Evolutionary conservation across 2,329 filamentous ascomycete genomes (phyloP), one percentile per base, ranked within the genome.

Genomic region (Alternaria solani): DNA sequence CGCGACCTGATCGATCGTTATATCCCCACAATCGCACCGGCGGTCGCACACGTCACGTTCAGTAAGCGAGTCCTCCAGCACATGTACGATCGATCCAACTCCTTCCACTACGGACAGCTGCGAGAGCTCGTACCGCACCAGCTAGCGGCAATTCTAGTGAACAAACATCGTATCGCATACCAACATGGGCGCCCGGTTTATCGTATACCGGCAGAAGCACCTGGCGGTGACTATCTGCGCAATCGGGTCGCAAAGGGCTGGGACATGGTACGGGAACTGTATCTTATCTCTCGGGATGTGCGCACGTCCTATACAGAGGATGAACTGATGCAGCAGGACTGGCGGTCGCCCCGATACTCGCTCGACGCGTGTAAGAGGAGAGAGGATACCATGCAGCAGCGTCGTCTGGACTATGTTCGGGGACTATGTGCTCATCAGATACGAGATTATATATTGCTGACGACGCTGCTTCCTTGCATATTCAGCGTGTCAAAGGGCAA

Each of bases 401-500:
- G 48, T 34, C 70, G 71, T 14, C 38, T 76, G 26, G 59, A 63
- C 9, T 72, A 73, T 41, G 66, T 74, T 38, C 49, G 51, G 7
- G 53, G 48, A 4, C 47, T 75, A n/a, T 47, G 66, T 2, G 47
- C 55, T 3, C 59, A 69, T 3, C n/a, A 62, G 18, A 70, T 69
- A 3, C 66, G 69, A 42, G 69, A 76, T 52, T 76, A 75, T 51
- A 71, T 69, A 34, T 64, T 75, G 51, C 71, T 73, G 69, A 72
- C 73, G 59, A 71, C 68, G 41, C 65, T 76, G 1, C 64, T 78
- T 5, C 72, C 69, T 0, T 69, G 69, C 8, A 66, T 65, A 3
- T 75, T 75, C 49, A 65, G 69, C 44, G 72, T 72, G 8, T 69
- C 68, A 1, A 55, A 69, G 34, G 66, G 68, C 18, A 72, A 74